phyloP scores from a whole-genome alignment of 2,329 filamentous ascomycete species.

The Leptographium wingfieldii region DNA sequence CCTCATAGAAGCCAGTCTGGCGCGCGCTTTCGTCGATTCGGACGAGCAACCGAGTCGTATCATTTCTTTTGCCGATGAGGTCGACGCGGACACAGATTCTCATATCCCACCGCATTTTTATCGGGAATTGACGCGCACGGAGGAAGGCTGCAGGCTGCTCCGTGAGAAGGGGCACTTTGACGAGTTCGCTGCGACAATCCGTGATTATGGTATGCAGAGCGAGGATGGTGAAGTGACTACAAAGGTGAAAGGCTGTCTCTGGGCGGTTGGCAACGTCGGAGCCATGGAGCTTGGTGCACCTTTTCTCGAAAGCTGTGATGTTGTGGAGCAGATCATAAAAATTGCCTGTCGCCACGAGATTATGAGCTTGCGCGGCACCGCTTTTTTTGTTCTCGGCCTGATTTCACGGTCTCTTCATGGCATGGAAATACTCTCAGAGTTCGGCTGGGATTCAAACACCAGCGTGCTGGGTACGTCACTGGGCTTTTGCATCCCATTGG shows the following conservation, averaged over 20 bases:
- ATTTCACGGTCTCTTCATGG: constrained; percentile 88
- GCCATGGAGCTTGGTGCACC: constrained; percentile 96
- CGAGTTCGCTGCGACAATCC: constrained; percentile 81
- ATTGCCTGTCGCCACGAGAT: constrained; percentile 84
- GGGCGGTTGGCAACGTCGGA: constrained; percentile 95
- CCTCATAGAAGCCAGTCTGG: constrained; percentile 89
- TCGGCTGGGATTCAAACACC: constrained; percentile 87
- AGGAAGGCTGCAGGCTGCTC: constrained; percentile 81
- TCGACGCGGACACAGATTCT: constrained; percentile 40
- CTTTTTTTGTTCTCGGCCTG: constrained; percentile 88
- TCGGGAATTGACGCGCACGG: constrained; percentile 80
- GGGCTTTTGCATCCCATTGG: constrained; percentile 73
- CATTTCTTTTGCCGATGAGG: constrained; percentile 45
- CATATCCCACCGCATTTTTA: constrained; percentile 96
- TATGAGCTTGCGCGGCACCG: constrained; percentile 86
- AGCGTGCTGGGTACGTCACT: constrained; percentile 71
- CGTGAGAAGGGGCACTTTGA: constrained; percentile 92
- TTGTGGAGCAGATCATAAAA: constrained; percentile 73
- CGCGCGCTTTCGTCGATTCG: constrained; percentile 42
- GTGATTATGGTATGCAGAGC: constrained; percentile 72
- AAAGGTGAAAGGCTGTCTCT: constrained; percentile 93
- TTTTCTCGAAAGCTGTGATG: constrained; percentile 81
- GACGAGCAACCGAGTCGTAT: constrained; percentile 42
- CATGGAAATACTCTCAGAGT: constrained; percentile 76
- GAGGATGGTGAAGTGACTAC: constrained; percentile 76